phyloP scores from a whole-genome alignment of 805 yeast genomes.

The Priceomyces castillae region DNA sequence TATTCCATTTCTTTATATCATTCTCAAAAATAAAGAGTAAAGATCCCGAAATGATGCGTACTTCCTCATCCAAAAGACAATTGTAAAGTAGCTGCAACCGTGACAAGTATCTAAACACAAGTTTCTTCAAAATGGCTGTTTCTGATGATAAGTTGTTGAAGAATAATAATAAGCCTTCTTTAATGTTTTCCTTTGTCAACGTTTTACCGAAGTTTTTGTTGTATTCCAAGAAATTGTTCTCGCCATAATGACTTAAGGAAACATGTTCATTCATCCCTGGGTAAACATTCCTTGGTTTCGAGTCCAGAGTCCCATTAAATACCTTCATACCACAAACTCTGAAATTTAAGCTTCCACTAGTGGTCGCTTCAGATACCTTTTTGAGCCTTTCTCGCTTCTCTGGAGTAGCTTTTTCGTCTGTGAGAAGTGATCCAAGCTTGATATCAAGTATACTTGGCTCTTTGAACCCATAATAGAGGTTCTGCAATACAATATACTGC shows the following conservation, averaged over 20 bases:
- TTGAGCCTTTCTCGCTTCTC: conserved; percentile 64
- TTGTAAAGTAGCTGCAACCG: conserved; percentile 66
- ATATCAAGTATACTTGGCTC: conserved; percentile 79
- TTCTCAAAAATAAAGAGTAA: conserved; percentile 73
- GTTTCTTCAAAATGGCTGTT: conserved; percentile 30
- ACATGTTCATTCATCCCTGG: conserved; percentile 18
- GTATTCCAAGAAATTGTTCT: conserved; percentile 39
- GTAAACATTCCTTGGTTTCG: conserved; percentile 12
- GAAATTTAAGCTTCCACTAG: conserved; percentile 73
- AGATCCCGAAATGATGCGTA: conserved; percentile 69
- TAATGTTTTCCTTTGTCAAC: conserved; percentile 43
- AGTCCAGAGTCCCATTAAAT: conserved; percentile 16
- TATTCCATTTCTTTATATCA: conserved; percentile 54
- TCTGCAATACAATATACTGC: conserved; percentile 65
- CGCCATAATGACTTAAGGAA: conserved; percentile 11
- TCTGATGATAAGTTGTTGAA: conserved; percentile 35
- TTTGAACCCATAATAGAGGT: conserved; percentile 57
- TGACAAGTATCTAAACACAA: conserved; percentile 48
- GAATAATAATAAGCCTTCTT: conserved; percentile 45
- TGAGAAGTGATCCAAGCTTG: conserved; percentile 70
- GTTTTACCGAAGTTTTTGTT: conserved; percentile 73
- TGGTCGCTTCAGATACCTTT: conserved; percentile 66
- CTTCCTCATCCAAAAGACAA: conserved; percentile 59
- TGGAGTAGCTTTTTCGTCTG: conserved; percentile 53
- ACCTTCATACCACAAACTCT: conserved; percentile 89